phyloP scores from a whole-genome alignment of 169 alveolate species.

The Neospora caninum region DNA sequence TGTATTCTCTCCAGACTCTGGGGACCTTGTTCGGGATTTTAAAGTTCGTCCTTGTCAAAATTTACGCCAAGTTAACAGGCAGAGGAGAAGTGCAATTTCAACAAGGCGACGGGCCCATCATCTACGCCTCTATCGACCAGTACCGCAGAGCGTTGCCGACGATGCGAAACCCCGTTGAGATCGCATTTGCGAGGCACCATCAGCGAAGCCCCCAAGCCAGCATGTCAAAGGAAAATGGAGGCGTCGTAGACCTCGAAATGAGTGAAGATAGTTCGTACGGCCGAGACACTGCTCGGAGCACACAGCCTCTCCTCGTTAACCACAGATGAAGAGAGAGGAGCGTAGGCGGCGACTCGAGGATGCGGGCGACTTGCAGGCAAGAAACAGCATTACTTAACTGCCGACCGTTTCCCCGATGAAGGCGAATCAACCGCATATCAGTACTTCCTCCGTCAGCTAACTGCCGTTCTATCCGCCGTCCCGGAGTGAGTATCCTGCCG shows the following conservation, averaged over 20 bases:
- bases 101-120: constrained; percentile 55
- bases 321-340: not conserved
- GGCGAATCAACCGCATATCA: no score
- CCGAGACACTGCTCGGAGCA: not conserved
- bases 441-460: no score
- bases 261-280: not conserved
- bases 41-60: constrained; percentile 41
- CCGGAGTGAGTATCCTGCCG: no score
- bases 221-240: not conserved
- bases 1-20: constrained; percentile 64
- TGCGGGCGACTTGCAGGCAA: no score
- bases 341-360: not conserved
- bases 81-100: constrained; percentile 60
- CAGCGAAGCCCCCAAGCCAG: not conserved
- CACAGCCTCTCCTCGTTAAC: constrained; percentile 1
- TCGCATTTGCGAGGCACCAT: not conserved
- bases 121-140: constrained; percentile 58
- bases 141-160: constrained; percentile 48
- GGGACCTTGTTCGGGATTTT: constrained; percentile 56
- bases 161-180: constrained; percentile 61
- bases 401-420: no score
- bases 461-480: no score
- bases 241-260: not conserved
- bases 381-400: no score
- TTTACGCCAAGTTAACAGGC: constrained; percentile 43